A percentile compares a stretch with the other conserved stretches of the same genome.
Evolutionary conservation across 139 green algal species (phyloP).

Genomic region (Mychonastes homosphaera): DNA sequence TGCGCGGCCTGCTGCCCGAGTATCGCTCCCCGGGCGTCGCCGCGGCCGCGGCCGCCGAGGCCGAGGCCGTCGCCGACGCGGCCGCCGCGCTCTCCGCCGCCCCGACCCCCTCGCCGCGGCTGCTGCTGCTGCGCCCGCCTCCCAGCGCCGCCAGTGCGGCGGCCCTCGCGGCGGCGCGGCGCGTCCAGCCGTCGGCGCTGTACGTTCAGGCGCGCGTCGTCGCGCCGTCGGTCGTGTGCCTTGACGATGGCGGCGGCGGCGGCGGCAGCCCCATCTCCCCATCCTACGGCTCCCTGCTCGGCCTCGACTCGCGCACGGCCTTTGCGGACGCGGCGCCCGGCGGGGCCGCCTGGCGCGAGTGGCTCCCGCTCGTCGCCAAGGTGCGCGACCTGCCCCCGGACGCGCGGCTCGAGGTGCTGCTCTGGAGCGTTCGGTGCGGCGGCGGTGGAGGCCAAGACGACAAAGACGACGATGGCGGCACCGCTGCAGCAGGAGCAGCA

Average conservation of each 20-base stretch:
- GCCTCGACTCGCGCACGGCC: conserved; percentile 32
- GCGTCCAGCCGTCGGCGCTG: neutral
- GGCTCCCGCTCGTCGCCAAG: conserved; percentile 66
- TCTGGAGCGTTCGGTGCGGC: neutral
- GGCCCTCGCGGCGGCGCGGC: neutral
- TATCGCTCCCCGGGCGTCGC: neutral
- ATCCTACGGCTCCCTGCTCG: conserved; percentile 17
- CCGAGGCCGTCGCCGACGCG: neutral
- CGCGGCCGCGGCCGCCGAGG: neutral
- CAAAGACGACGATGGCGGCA: neutral
- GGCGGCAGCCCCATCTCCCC: neutral
- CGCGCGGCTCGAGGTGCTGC: neutral
- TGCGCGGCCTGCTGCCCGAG: no score
- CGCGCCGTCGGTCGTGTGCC: conserved; percentile 35
- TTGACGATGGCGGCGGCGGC: conserved; percentile 1
- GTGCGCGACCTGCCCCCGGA: neutral
- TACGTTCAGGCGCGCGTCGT: conserved; percentile 46
- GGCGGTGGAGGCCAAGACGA: neutral
- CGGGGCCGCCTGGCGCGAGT: conserved; percentile 50
- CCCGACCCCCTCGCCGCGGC: neutral
- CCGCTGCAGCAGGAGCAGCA: neutral
- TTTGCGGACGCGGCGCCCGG: conserved; percentile 29
- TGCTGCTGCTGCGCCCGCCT: neutral
- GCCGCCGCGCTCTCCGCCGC: neutral
- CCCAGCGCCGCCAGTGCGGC: neutral